Evolutionary conservation across 2,329 filamentous ascomycete species (phyloP), one percentile per base, ranked within the genome.

Genomic region (Claviceps capensis): DNA sequence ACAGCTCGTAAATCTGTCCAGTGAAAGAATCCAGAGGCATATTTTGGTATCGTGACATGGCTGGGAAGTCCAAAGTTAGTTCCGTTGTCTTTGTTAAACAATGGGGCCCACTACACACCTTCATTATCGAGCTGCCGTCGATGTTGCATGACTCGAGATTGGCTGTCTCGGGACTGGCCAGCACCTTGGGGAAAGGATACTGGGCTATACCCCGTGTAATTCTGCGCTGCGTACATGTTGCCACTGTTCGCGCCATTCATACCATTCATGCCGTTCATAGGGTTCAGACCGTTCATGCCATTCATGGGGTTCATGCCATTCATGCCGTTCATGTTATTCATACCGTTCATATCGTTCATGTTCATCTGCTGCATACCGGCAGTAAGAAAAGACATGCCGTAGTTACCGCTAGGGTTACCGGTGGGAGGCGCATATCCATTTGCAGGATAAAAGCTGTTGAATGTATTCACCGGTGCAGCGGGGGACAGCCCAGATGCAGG

Each of bases 1-100:
- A 97, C 38, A 96, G 74, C 49, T 82, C 78, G 67, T 95, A 94
- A 61, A 98, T 88, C 61, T 89, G 85, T 48, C 89, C 88, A 38
- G 78, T 76, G 61, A 93, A 84, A 37, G 83, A 79, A 64, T 95
- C 88, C 22, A 97, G 74, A 14, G 87, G 81, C 63, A 87, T 79
- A 64, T 93, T 91, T 59, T 86, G 81, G 69, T 88, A 96, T 54
- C 88, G 86, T 61, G 85, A 86, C 73, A 86, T 86, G 59, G 73
- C 79, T 82, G 26, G 52, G 14, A 3, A 41, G 16, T 9, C 43
- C 30, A 48, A 19, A 22, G 38, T 73, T 60, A 73, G 69, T 47
- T 38, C 13, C 9, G 17, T n/a, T 26, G 6, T 23, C 23, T 43
- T 44, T 16, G 11, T 19, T 1, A 16, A 11, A 40, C 5, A 43